phyloP scores from a whole-genome alignment of 2,329 filamentous ascomycete species.

The Penicillium rolfsii region DNA sequence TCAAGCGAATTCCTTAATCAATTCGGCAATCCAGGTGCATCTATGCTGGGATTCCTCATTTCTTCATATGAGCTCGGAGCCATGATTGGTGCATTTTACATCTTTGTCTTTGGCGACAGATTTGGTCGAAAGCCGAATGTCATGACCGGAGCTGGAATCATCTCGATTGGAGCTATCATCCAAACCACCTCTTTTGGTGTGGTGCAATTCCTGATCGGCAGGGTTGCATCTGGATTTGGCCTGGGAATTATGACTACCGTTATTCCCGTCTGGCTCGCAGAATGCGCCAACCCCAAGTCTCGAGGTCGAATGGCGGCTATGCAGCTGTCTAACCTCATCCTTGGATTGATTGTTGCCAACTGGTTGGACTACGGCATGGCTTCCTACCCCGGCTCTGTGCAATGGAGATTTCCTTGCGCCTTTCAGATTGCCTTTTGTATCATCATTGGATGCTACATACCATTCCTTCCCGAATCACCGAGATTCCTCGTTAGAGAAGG shows the following conservation, averaged over 20 bases:
- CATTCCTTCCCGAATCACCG: constrained; percentile 31
- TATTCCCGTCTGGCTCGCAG: constrained; percentile 28
- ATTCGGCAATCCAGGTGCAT: constrained; percentile 28
- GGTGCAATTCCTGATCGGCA: constrained; percentile 29
- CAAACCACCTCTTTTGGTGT: constrained; percentile 26
- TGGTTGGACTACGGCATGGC: constrained; percentile 38
- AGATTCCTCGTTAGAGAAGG: constrained; percentile 22
- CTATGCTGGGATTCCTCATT: constrained; percentile 28
- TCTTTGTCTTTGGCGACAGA: constrained; percentile 44
- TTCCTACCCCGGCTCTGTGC: constrained; percentile 23
- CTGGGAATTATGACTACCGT: constrained; percentile 32
- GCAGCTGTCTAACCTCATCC: constrained; percentile 27
- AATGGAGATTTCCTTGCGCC: constrained; percentile 31
- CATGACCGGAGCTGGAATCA: constrained; percentile 40
- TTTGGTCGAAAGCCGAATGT: constrained; percentile 50
- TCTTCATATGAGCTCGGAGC: constrained; percentile 34
- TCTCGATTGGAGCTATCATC: constrained; percentile 29
- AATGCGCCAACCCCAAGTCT: constrained; percentile 13
- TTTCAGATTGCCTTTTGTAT: constrained; percentile 30
- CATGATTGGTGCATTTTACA: constrained; percentile 33
- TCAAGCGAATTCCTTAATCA: constrained; percentile 10
- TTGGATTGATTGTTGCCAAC: constrained; percentile 24
- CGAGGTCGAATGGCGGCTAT: constrained; percentile 34
- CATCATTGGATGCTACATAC: constrained; percentile 22
- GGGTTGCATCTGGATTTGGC: constrained; percentile 31